These are phyloP conservation scores for Exophiala phaeomuriformis DNA, from an alignment of 2,329 filamentous ascomycete species.

Conservation along the genomic window DNA sequence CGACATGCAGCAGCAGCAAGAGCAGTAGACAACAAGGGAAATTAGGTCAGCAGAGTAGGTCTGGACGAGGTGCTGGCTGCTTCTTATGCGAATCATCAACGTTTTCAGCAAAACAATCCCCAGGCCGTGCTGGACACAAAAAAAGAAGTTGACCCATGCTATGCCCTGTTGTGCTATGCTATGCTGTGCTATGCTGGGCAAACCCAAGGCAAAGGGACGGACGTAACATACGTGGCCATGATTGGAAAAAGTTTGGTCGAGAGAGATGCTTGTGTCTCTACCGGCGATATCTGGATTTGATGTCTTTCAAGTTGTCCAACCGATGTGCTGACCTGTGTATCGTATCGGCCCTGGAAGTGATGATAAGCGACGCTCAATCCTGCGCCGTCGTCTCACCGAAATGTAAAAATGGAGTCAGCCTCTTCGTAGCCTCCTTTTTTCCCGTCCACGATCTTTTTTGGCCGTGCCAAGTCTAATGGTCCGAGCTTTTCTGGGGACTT, in stretches of 20 bases:
- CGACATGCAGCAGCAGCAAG: neutral
- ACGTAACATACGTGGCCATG: constrained; percentile 34
- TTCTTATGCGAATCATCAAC: constrained; percentile 3
- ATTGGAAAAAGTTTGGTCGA: neutral
- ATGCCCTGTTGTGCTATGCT: neutral
- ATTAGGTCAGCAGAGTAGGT: neutral
- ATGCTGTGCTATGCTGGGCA: constrained; percentile 8
- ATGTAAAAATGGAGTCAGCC: neutral
- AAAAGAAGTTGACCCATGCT: neutral
- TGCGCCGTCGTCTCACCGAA: neutral
- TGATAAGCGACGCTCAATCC: neutral
- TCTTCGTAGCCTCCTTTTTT: neutral
- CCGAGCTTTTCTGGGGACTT: neutral
- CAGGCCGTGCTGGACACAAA: neutral
- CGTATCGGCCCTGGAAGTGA: neutral
- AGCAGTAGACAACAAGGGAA: neutral
- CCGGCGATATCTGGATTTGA: no score
- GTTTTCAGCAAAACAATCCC: constrained; percentile 8
- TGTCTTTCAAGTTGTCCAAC: neutral
- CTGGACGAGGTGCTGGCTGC: neutral
- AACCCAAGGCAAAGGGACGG: neutral
- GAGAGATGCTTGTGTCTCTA: no score
- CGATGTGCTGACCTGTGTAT: no score
- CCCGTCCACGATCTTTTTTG: neutral
- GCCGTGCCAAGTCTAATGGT: constrained; percentile 5